Base-by-base conservation (phyloP, 768 basidiomycete genomes). In the Rhodosporidiobolus odoratus region DNA sequence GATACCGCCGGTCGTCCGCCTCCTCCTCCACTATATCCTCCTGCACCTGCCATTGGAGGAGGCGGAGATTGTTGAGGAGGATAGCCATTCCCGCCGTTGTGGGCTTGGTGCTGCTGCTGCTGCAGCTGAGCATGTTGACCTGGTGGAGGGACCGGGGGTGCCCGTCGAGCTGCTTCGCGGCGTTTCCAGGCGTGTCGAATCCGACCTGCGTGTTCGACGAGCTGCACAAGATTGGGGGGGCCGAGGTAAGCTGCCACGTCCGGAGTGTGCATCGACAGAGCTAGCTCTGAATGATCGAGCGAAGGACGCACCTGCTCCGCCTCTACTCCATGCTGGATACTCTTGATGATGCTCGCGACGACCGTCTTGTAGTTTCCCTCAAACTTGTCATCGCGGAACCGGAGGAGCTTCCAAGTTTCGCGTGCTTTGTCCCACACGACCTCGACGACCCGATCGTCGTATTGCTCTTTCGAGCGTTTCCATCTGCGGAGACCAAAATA, bases 391-490 rank as follows among this genome's bases (percentile, higher is more conserved):
- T 95, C 87, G 76, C 96, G 81, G 78, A 95, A 94, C 56, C 96
- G 86, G 86, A 98, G 87, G 85, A 92, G 87, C 66, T 86, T 86
- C 93, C 94, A 98, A 27, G 79, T 80, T 19, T 79, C 76, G 56
- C 83, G 82, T 38, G 84, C 83, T 34, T 84, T 68, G 75, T 95
- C 89, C 95, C 96, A 98, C 73, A 88, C 86, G 25, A 95, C 93
- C 79, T 99, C 96, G 27, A 98, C 88, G 47, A 98, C 85, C 17
- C 95, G 86, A 79, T 98, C 94, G 77, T 99, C 95, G 72, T 88
- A 82, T 79, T 98, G 95, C 77, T 94, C 89, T 12, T 88, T 87
- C 2, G 86, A 85, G 8, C 81, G 80, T 77, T 97, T 98, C 83
- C 95, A 84, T 75, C 95, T 98, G 77, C 25, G 30, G 52, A 35